Base-by-base conservation (phyloP, 495 filamentous ascomycete species). In the Podospora bellae-mahoneyi region DNA sequence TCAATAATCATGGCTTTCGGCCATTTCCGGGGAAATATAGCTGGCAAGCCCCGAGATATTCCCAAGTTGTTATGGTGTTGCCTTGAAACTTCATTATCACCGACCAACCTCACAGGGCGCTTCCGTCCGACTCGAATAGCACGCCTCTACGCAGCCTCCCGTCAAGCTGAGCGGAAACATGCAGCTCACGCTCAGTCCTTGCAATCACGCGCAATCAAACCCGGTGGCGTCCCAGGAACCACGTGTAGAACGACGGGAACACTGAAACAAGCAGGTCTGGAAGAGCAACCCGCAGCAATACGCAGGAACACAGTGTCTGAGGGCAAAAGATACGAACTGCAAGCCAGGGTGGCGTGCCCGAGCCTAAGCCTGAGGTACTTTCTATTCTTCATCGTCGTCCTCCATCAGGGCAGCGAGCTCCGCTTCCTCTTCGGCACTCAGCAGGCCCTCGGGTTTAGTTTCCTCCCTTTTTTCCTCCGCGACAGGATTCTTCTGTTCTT, bases 331-430 rank as follows among this genome's bases (percentile, higher is more conserved):
- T 48, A 48, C 9, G 39, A 48, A 48, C 15, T 10, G 39, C 39
- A 16, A 48, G 7, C 39, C 15, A 48, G 39, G 39, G 39, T 48
- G 39, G 39, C 39, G 39, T 48, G 7, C 39, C 39, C 39, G 13
- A 48, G 15, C 13, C 39, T 48, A 48, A 2, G 16, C 19, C 5
- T 58, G 13, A n/a, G 9, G 26, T 48, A 44, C 62, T 68, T 48
- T 57, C 62, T 68, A 66, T 57, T 70, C 68, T 57, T 70, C 68
- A 53, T 80, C 74, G 84, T 88, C 85, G 57, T 93, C 90, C 64
- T 86, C 92, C 93, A 97, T 92, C 72, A 97, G 79, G 67, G 91
- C 94, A 27, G 92, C 92, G 68, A 97, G 80, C 77, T 96, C 94
- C 19, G 88, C 88, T 74, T 97, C 92, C 77, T 95, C 92, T 64